These are phyloP conservation scores for Coniophora puteana DNA, from an alignment of 1,284 basidiomycete species.

Conservation along the genomic window DNA sequence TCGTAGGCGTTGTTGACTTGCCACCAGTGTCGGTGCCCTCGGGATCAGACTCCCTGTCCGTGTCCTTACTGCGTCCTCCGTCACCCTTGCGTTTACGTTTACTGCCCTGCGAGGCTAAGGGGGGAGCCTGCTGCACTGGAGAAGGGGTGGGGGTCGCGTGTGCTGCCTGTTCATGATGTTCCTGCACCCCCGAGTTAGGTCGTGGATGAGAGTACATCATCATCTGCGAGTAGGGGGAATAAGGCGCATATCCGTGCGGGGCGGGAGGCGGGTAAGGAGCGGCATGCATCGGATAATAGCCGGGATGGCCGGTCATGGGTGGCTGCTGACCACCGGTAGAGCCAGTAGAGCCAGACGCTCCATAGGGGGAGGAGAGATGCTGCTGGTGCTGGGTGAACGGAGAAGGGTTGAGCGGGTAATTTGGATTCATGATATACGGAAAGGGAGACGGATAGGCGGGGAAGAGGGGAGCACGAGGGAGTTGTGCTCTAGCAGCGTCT, in stretches of 20 bases:
- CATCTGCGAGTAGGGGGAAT: constrained; percentile 57
- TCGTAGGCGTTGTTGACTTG: constrained; percentile 29
- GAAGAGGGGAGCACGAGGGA: constrained; percentile 27
- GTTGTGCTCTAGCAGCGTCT: too few relatives aligned
- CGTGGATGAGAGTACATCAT: constrained; percentile 58
- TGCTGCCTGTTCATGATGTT: too few relatives aligned
- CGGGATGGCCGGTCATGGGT: constrained; percentile 36
- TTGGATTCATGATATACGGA: constrained; percentile 58
- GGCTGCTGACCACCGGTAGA: constrained; percentile 37
- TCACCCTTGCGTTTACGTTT: constrained; percentile 68
- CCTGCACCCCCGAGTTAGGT: constrained; percentile 26
- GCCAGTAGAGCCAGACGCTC: constrained; percentile 38
- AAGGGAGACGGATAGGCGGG: constrained; percentile 42
- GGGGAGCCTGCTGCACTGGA: constrained; percentile 33
- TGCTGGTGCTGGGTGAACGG: constrained; percentile 51
- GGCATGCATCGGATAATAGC: constrained; percentile 60
- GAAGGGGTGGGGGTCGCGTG: constrained; percentile 28
- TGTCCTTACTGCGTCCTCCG: constrained; percentile 32
- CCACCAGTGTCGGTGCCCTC: constrained; percentile 43
- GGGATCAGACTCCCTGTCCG: constrained; percentile 53
- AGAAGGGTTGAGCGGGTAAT: constrained; percentile 54
- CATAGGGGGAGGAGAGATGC: constrained; percentile 32
- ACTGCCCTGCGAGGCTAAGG: constrained; percentile 24
- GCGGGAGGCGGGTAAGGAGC: constrained; percentile 44
- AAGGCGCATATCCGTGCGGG: constrained; percentile 48